Percentiles rank a stretch among this genome's conserved stretches.
These are phyloP conservation scores for Apium graveolens DNA, from an alignment of 129 eudicot genomes.

Conservation along the genomic window DNA sequence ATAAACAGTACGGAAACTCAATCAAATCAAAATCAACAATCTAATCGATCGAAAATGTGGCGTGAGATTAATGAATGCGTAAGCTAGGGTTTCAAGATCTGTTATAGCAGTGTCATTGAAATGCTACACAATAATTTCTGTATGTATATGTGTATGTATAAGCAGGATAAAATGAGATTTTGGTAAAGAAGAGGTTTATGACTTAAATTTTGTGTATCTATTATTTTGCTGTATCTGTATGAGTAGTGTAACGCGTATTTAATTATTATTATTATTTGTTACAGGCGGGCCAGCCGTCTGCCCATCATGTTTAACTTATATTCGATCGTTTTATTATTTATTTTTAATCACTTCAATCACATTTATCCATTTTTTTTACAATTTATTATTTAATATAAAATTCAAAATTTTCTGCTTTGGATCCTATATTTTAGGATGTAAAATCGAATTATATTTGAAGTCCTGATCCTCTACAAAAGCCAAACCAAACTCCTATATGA, in stretches of 20 bases:
- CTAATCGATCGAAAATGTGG: neutral
- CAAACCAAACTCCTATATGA: no score
- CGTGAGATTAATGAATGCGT: neutral
- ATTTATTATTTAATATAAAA: no score
- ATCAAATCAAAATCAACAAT: neutral
- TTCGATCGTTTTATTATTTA: neutral
- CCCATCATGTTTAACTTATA: neutral
- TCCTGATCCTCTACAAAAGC: no score
- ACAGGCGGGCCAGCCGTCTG: neutral
- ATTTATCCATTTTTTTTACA: no score
- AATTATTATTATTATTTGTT: neutral
- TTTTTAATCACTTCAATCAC: no score
- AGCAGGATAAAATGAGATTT: neutral
- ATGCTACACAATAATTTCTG: constrained; percentile 1
- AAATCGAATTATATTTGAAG: no score
- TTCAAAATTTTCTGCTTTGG: no score
- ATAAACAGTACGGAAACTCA: no score
- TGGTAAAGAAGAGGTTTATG: neutral
- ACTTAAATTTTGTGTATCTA: neutral
- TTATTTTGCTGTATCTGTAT: no score
- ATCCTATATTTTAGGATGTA: no score
- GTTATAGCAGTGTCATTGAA: neutral
- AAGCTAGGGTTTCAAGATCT: constrained; percentile 36
- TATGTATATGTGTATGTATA: neutral
- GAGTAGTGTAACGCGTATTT: neutral